Conservation (phyloP, 2,329 filamentous ascomycete genomes). For the Blastomyces silverae region DNA sequence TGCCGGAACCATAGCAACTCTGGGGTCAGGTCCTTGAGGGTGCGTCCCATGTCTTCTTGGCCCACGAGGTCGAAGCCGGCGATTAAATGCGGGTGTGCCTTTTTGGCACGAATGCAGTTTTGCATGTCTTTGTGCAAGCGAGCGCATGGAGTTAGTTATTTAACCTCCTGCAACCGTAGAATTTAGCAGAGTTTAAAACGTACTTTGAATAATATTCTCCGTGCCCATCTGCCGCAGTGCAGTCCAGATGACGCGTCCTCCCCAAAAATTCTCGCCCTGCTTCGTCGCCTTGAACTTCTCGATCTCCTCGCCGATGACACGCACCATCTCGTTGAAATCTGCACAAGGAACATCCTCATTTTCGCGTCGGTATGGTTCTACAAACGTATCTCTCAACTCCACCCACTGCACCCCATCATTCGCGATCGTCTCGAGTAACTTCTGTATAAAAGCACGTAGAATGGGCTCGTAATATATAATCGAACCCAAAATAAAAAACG, state of each 20-base stretch:
- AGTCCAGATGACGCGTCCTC: constrained; percentile 78
- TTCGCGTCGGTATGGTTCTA: constrained; percentile 60
- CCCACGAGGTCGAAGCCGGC: constrained; percentile 80
- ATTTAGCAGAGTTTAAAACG: background rate
- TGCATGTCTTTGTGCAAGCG: constrained; percentile 54
- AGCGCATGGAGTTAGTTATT: background rate
- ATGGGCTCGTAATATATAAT: constrained; percentile 88
- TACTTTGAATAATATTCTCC: constrained; percentile 59
- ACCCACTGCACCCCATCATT: constrained; percentile 79
- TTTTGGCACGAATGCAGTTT: constrained; percentile 74
- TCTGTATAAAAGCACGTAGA: constrained; percentile 66
- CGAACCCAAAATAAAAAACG: constrained; percentile 65
- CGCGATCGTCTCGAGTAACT: constrained; percentile 63
- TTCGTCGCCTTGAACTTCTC: constrained; percentile 64
- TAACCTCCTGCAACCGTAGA: too few relatives aligned
- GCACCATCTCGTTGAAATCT: constrained; percentile 63
- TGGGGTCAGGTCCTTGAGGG: constrained; percentile 68
- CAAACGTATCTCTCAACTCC: constrained; percentile 72
- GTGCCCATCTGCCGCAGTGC: constrained; percentile 59
- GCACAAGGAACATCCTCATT: constrained; percentile 59
- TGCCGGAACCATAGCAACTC: constrained; percentile 92
- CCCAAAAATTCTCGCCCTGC: constrained; percentile 73
- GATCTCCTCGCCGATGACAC: constrained; percentile 70
- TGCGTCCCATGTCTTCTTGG: constrained; percentile 72
- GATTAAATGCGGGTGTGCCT: constrained; percentile 33